Conservation (phyloP, 139 green algal genomes). For the Picochlorum sp. region DNA sequence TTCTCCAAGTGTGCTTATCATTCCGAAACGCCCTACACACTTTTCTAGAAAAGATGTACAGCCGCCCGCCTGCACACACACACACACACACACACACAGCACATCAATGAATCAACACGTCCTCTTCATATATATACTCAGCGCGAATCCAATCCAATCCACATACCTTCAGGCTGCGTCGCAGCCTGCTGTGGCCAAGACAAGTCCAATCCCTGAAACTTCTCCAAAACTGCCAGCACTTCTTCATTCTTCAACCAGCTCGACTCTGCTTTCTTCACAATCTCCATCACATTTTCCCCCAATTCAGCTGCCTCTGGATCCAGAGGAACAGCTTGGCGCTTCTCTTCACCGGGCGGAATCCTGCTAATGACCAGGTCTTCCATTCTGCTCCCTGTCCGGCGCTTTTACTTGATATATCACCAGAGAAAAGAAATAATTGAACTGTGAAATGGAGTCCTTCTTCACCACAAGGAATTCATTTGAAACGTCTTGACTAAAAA, state of each 20-base stretch:
- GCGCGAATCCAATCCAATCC: not conserved
- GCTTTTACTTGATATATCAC: no score
- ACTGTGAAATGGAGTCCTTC: no score
- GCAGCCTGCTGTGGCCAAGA: constrained; percentile 14
- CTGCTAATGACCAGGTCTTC: no score
- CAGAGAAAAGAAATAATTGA: no score
- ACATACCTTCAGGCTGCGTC: constrained; percentile 20
- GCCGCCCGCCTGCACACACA: constrained; percentile 39
- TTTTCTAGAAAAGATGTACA: constrained; percentile 61
- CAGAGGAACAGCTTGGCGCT: not conserved
- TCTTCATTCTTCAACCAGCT: constrained; percentile 33
- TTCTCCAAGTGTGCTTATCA: constrained; percentile 66
- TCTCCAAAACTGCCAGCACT: constrained; percentile 24
- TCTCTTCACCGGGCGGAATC: no score
- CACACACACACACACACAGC: not conserved
- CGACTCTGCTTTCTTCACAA: constrained; percentile 20
- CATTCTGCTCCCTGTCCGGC: no score
- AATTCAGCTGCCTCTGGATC: not conserved
- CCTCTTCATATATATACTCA: not conserved
- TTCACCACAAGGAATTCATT: no score
- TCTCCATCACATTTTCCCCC: not conserved
- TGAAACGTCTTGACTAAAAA: no score
- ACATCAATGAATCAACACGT: not conserved
- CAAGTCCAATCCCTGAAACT: constrained; percentile 2
- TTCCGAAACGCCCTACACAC: constrained; percentile 54